phyloP scores from a whole-genome alignment of 108 stramenopile genomes.

The Skeletonema costatum region DNA sequence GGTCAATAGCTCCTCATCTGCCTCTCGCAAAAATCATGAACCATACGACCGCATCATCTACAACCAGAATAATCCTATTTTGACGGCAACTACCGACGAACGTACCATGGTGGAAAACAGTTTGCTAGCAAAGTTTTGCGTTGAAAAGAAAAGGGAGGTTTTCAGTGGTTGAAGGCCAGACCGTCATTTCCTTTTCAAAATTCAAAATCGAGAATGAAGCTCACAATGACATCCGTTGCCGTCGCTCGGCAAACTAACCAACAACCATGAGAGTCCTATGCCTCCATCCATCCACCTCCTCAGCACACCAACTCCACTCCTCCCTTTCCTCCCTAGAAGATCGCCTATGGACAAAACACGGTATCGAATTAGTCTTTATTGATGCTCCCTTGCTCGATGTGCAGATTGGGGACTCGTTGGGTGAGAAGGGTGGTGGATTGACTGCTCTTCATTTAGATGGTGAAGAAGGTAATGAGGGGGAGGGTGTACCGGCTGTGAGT shows the following conservation, averaged over 20 bases:
- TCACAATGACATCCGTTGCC: too few relatives aligned
- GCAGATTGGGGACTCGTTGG: background rate
- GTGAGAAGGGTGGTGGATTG: conserved; percentile 11
- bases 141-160: too few relatives aligned
- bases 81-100: background rate
- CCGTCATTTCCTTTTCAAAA: background rate
- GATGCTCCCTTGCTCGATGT: conserved; percentile 66
- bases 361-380: conserved; percentile 82
- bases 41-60: background rate
- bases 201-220: too few relatives aligned
- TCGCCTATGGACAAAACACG: conserved; percentile 69
- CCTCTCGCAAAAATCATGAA: too few relatives aligned
- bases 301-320: conserved; percentile 53
- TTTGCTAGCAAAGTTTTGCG: background rate
- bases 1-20: too few relatives aligned
- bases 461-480: conserved; percentile 10
- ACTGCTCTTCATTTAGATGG: background rate
- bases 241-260: too few relatives aligned
- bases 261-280: conserved; percentile 69
- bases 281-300: conserved; percentile 74
- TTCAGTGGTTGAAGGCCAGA: too few relatives aligned
- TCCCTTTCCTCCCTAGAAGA: conserved; percentile 58
- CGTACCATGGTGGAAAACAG: conserved; percentile 14
- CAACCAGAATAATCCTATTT: too few relatives aligned
- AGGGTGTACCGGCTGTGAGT: conserved; percentile 7